These are phyloP conservation scores for Claviceps capensis DNA, from an alignment of 2,329 filamentous ascomycete genomes.

Conservation along the genomic window DNA sequence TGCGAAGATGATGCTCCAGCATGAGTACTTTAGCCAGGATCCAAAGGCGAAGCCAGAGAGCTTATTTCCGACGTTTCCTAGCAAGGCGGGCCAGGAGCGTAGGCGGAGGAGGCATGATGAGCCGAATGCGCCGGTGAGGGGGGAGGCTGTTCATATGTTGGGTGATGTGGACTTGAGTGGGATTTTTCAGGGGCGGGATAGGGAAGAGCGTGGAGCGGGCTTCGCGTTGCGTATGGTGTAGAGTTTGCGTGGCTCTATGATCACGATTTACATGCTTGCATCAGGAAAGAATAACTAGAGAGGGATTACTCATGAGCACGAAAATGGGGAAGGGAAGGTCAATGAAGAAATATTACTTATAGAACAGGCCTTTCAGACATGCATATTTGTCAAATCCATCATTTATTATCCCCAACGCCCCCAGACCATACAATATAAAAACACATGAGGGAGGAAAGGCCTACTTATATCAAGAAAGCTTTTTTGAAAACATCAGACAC, in stretches of 20 bases:
- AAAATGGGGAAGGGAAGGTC: too few relatives aligned
- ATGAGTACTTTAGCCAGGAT: conserved; percentile 79
- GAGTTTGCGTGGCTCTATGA: neutral
- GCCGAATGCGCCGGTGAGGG: conserved; percentile 72
- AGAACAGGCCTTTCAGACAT: neutral
- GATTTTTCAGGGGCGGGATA: conserved; percentile 54
- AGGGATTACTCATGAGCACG: too few relatives aligned
- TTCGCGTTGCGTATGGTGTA: conserved; percentile 50
- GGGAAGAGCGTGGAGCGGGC: conserved; percentile 51
- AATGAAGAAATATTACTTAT: too few relatives aligned
- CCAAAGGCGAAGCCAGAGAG: conserved; percentile 79
- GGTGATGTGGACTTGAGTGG: conserved; percentile 52
- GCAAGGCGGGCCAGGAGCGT: conserved; percentile 84
- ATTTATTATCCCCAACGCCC: too few relatives aligned
- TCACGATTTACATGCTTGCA: neutral
- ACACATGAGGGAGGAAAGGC: neutral
- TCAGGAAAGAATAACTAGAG: neutral
- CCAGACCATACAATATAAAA: conserved; percentile 1
- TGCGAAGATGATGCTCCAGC: conserved; percentile 59
- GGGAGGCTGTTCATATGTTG: conserved; percentile 42
- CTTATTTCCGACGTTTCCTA: conserved; percentile 95
- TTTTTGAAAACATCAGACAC: neutral
- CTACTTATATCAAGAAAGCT: neutral
- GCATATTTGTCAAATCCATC: too few relatives aligned
- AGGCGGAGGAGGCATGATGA: conserved; percentile 47